These are phyloP conservation scores for Claviceps lovelessii DNA, from an alignment of 2,329 filamentous ascomycete species.

Conservation along the genomic window DNA sequence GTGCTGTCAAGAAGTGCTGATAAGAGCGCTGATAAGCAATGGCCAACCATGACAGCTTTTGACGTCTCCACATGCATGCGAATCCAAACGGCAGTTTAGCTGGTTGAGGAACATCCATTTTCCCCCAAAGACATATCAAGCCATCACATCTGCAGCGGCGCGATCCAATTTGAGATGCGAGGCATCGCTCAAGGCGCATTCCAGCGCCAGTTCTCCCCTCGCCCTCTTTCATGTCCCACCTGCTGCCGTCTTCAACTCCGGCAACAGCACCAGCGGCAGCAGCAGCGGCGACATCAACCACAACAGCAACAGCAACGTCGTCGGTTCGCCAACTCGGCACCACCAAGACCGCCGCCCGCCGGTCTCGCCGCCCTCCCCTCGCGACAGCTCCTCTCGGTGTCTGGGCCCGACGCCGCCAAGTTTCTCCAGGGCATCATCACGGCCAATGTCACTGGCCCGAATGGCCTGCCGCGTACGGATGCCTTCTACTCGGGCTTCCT, in stretches of 20 bases:
- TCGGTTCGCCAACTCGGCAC: slow-evolving; percentile 17
- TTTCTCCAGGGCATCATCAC: slow-evolving; percentile 86
- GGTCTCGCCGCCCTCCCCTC: slow-evolving; percentile 47
- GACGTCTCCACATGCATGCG: too few relatives aligned
- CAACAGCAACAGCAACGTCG: slow-evolving; percentile 13
- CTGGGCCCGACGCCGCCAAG: slow-evolving; percentile 63
- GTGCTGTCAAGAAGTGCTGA: too few relatives aligned
- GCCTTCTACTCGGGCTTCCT: slow-evolving; percentile 75
- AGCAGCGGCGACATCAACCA: slow-evolving; percentile 12
- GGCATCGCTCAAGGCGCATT: neutral
- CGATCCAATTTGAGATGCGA: neutral
- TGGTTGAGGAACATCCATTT: neutral
- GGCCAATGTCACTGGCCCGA: slow-evolving; percentile 29
- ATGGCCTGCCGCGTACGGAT: slow-evolving; percentile 22
- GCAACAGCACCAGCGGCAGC: neutral
- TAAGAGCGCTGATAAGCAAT: too few relatives aligned
- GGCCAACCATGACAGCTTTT: too few relatives aligned
- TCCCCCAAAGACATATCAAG: neutral
- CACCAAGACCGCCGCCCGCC: slow-evolving; percentile 29
- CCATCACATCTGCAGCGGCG: neutral
- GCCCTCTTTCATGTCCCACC: slow-evolving; percentile 5
- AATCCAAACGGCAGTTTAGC: neutral
- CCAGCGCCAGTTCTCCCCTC: slow-evolving; percentile 17
- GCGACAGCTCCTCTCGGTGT: slow-evolving; percentile 64
- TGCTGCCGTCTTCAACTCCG: slow-evolving; percentile 9